phyloP scores from a whole-genome alignment of 2,329 filamentous ascomycete genomes.

The Cladorrhinum sp. region DNA sequence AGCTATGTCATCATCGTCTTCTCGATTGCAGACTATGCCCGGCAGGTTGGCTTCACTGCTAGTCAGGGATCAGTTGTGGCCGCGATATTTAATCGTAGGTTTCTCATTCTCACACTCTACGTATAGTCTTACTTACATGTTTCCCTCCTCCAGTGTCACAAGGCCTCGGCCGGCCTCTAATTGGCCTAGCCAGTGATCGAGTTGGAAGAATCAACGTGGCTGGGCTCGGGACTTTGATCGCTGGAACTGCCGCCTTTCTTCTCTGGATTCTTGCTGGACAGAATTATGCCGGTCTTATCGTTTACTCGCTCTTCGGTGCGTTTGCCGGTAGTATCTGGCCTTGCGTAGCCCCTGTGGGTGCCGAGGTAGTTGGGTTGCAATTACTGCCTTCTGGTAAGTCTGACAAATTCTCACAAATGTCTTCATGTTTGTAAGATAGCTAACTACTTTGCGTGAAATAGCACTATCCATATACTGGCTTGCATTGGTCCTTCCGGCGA shows the following conservation, averaged over 20 bases:
- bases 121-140: slow-evolving; percentile 5
- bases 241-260: slow-evolving; percentile 63
- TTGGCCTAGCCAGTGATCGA: slow-evolving; percentile 69
- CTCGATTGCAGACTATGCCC: slow-evolving; percentile 70
- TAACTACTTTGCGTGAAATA: slow-evolving; percentile 5
- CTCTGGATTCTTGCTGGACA: slow-evolving; percentile 71
- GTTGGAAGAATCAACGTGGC: slow-evolving; percentile 74
- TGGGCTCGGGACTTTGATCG: slow-evolving; percentile 59
- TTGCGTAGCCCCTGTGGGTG: slow-evolving; percentile 61
- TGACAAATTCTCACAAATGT: background rate
- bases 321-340: slow-evolving; percentile 72
- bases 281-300: slow-evolving; percentile 62
- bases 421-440: background rate
- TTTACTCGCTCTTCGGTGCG: slow-evolving; percentile 67
- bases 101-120: background rate
- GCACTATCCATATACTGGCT: slow-evolving; percentile 70
- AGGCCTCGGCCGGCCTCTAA: slow-evolving; percentile 65
- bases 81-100: slow-evolving; percentile 67
- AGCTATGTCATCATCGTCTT: slow-evolving; percentile 77
- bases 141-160: slow-evolving; percentile 46
- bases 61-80: slow-evolving; percentile 67
- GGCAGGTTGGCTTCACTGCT: slow-evolving; percentile 62
- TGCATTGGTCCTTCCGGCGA: slow-evolving; percentile 65
- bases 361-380: slow-evolving; percentile 70
- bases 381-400: slow-evolving; percentile 59